Conservation (phyloP, 768 basidiomycete species). For the Psilocybe tampanensis region DNA sequence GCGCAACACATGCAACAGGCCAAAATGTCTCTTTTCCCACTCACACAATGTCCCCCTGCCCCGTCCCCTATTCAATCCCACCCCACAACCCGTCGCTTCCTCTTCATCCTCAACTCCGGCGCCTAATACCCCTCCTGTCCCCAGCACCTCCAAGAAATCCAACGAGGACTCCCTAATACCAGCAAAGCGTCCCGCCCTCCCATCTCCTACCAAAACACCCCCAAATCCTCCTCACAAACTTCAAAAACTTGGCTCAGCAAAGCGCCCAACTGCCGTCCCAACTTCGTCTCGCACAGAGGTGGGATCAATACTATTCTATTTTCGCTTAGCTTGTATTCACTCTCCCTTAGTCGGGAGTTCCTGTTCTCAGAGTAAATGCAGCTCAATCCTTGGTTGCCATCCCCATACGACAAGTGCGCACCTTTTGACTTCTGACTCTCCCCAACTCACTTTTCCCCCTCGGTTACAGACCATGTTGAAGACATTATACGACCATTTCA, state of each 20-base stretch:
- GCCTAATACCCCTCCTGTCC: conserved; percentile 7
- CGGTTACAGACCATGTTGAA: conserved; percentile 76
- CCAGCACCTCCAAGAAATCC: conserved; percentile 9
- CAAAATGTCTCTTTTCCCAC: conserved; percentile 72
- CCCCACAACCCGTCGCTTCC: conserved; percentile 21
- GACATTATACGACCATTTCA: conserved; percentile 72
- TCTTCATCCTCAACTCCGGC: conserved; percentile 5
- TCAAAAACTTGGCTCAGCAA: conserved; percentile 49
- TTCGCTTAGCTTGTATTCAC: background rate
- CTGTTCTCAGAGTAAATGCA: conserved; percentile 65
- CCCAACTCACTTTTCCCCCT: conserved; percentile 13
- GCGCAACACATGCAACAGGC: conserved; percentile 44
- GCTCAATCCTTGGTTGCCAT: conserved; percentile 73
- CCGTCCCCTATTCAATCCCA: conserved; percentile 28
- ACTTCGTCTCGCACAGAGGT: conserved; percentile 40
- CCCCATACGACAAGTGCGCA: conserved; percentile 68
- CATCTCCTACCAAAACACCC: conserved; percentile 31
- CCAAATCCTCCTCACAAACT: conserved; percentile 67
- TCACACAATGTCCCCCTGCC: conserved; percentile 36
- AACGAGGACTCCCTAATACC: conserved; percentile 36
- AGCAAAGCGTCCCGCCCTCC: conserved; percentile 51
- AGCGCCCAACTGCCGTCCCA: conserved; percentile 45
- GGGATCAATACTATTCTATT: conserved; percentile 12
- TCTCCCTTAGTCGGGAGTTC: conserved; percentile 53
- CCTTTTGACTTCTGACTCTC: background rate